Evolutionary conservation across 176 grass and related monocot genomes (phyloP).

Genomic region (Oryza longistaminata): DNA sequence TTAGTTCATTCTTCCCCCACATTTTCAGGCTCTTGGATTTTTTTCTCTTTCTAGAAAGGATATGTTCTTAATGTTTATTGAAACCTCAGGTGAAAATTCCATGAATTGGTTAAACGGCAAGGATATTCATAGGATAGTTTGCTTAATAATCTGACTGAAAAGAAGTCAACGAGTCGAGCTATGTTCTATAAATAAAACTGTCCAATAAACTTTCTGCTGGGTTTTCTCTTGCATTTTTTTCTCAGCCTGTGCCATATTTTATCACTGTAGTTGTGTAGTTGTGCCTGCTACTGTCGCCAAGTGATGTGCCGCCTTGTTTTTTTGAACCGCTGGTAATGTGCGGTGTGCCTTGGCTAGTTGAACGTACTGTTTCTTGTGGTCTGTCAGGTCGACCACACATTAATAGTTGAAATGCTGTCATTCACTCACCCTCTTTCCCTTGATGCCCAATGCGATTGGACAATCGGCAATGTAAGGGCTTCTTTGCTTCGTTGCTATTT

Average conservation of each 20-base stretch:
- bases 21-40: conserved; percentile 9
- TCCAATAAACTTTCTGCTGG: background rate
- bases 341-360: background rate
- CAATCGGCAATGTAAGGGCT: too few relatives aligned
- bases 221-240: background rate
- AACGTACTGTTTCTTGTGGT: background rate
- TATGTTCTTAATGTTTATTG: background rate
- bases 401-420: too few relatives aligned
- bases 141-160: conserved; percentile 29
- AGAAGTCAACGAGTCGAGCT: conserved; percentile 1
- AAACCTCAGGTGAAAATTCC: background rate
- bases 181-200: conserved; percentile 48
- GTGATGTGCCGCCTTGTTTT: background rate
- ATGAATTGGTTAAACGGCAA: conserved; percentile 1
- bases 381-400: background rate
- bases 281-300: background rate
- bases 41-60: background rate
- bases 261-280: background rate
- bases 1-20: conserved; percentile 35
- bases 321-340: background rate
- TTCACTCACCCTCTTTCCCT: too few relatives aligned
- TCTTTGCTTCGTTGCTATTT: too few relatives aligned
- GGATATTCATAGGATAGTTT: conserved; percentile 17
- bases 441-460: too few relatives aligned
- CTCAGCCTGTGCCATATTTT: background rate